Percentiles rank a stretch among this genome's conserved stretches.
Conservation (phyloP, 768 basidiomycete genomes). For the Calocybe indica region DNA sequence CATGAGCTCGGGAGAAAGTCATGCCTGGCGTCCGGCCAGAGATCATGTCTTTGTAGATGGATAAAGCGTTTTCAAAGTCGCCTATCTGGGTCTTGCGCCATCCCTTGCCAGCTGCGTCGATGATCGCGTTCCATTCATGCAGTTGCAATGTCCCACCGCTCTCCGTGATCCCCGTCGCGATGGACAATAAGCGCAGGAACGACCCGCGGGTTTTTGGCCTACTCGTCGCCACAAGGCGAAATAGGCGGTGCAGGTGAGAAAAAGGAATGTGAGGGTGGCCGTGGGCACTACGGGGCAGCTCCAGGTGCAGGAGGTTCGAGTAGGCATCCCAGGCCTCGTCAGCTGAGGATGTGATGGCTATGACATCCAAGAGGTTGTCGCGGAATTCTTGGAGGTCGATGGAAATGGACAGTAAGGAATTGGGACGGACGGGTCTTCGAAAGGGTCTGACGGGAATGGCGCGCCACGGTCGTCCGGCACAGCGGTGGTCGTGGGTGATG, state of each 20-base stretch:
- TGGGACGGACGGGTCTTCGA: not conserved
- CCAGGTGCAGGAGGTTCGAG: slow-evolving; percentile 25
- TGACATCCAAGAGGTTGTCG: slow-evolving; percentile 10
- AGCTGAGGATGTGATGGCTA: slow-evolving; percentile 14
- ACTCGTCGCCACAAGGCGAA: slow-evolving; percentile 48
- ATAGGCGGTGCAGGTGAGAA: slow-evolving; percentile 55
- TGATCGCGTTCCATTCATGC: slow-evolving; percentile 77
- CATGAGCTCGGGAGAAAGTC: slow-evolving; percentile 7
- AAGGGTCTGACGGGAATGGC: slow-evolving; percentile 8
- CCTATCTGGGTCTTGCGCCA: slow-evolving; percentile 50
- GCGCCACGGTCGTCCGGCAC: slow-evolving; percentile 21
- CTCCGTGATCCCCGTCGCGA: slow-evolving; percentile 50
- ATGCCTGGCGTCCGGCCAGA: slow-evolving; percentile 36
- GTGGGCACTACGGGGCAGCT: slow-evolving; percentile 6
- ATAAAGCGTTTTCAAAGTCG: slow-evolving; percentile 57
- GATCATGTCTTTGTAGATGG: slow-evolving; percentile 59
- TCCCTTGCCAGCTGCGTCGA: slow-evolving; percentile 62
- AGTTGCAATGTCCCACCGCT: slow-evolving; percentile 47
- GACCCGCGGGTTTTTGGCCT: slow-evolving; percentile 51
- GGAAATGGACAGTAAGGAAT: not conserved
- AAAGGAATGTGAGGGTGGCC: slow-evolving; percentile 19
- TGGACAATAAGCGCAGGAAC: slow-evolving; percentile 65
- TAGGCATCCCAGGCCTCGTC: slow-evolving; percentile 38
- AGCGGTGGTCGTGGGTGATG: slow-evolving; percentile 5
- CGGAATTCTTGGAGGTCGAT: slow-evolving; percentile 8